Evolutionary conservation across 108 stramenopile species (phyloP).

Genomic region (Schizochytrium sp.): DNA sequence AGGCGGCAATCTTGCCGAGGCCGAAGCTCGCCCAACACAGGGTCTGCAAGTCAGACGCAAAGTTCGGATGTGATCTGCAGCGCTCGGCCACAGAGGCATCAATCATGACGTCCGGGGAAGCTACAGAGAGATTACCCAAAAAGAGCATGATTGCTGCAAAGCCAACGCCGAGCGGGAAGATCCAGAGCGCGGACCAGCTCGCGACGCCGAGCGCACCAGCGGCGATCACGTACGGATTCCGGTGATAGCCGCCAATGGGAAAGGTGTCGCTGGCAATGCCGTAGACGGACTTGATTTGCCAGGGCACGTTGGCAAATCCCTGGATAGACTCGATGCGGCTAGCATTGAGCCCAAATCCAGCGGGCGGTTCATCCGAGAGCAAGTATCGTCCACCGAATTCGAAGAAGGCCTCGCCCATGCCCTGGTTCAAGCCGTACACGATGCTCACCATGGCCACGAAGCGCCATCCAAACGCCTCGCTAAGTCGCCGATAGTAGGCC

Average conservation of each 20-base stretch:
- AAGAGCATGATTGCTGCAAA: background rate
- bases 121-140: conserved; percentile 14
- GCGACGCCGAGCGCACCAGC: background rate
- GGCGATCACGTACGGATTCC: conserved; percentile 7
- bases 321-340: background rate
- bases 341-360: background rate
- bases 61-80: background rate
- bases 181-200: background rate
- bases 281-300: conserved; percentile 25
- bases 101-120: conserved; percentile 25
- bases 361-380: background rate
- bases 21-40: conserved; percentile 17
- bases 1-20: background rate
- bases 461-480: conserved; percentile 5
- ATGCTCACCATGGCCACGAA: conserved; percentile 22
- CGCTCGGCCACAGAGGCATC: conserved; percentile 20
- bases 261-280: conserved; percentile 9
- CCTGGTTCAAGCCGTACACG: conserved; percentile 18
- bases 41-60: conserved; percentile 16
- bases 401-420: background rate
- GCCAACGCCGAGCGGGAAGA: background rate
- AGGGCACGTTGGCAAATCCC: conserved; percentile 14
- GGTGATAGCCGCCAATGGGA: background rate
- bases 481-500: background rate
- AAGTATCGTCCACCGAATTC: background rate